These are phyloP conservation scores for Nannochloris sp. DNA, from an alignment of 139 green algal genomes.

Conservation along the genomic window DNA sequence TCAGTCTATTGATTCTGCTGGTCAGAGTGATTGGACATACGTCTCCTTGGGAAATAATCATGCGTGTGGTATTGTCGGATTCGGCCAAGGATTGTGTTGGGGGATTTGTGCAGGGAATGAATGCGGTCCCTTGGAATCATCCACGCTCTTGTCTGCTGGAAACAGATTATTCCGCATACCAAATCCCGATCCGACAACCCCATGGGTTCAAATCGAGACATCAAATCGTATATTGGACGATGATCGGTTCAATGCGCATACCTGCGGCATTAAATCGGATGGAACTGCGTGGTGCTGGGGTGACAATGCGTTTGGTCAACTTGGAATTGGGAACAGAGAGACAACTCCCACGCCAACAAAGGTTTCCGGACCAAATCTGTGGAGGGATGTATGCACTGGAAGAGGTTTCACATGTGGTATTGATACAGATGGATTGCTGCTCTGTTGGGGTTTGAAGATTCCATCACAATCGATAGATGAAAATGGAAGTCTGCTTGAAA, in stretches of 20 bases:
- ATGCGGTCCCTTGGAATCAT: neutral
- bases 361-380: neutral
- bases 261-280: conserved; percentile 3
- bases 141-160: neutral
- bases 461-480: neutral
- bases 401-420: neutral
- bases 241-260: neutral
- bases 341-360: neutral
- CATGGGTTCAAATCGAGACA: neutral
- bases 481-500: neutral
- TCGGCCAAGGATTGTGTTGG: neutral
- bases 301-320: neutral
- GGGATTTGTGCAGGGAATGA: neutral
- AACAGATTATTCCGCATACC: neutral
- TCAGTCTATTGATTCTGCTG: neutral
- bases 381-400: neutral
- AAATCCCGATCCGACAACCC: neutral
- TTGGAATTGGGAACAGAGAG: neutral
- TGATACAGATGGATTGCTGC: neutral
- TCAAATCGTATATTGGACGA: neutral
- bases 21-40: neutral
- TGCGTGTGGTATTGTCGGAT: neutral
- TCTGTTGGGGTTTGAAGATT: neutral
- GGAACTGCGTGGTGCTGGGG: neutral
- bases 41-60: neutral